Conservation (phyloP, 1,284 basidiomycete genomes). For the Irpex sp. region DNA sequence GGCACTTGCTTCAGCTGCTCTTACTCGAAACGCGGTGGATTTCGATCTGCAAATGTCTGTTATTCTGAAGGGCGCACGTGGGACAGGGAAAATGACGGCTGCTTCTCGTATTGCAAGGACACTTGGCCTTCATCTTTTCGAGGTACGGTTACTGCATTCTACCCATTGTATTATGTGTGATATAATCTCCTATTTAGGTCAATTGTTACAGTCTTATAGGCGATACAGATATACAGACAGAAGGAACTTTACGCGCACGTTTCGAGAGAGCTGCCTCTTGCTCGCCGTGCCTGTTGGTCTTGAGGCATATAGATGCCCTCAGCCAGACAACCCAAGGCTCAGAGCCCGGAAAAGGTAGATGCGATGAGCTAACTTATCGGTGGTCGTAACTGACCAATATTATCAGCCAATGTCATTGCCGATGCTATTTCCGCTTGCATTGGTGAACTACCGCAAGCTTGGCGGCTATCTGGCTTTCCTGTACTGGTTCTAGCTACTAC, state of each 20-base stretch:
- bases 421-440: constrained; percentile 69
- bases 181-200: constrained; percentile 48
- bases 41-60: constrained; percentile 65
- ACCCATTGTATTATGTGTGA: not conserved
- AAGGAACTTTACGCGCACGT: constrained; percentile 70
- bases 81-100: constrained; percentile 71
- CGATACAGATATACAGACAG: constrained; percentile 79
- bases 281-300: constrained; percentile 82
- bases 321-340: constrained; percentile 65
- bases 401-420: constrained; percentile 58
- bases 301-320: constrained; percentile 86
- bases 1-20: constrained; percentile 51
- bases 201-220: constrained; percentile 85
- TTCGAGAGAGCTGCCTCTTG: constrained; percentile 81
- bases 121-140: constrained; percentile 77
- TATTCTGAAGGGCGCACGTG: constrained; percentile 72
- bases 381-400: not conserved
- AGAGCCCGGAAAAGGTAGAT: constrained; percentile 66
- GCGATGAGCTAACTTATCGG: not conserved
- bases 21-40: constrained; percentile 49
- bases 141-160: constrained; percentile 44
- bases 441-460: constrained; percentile 46
- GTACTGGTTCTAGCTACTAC: constrained; percentile 78
- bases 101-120: constrained; percentile 54
- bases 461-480: constrained; percentile 61